Conservation (phyloP, 2,329 filamentous ascomycete species). For the Fusarium mangiferae region DNA sequence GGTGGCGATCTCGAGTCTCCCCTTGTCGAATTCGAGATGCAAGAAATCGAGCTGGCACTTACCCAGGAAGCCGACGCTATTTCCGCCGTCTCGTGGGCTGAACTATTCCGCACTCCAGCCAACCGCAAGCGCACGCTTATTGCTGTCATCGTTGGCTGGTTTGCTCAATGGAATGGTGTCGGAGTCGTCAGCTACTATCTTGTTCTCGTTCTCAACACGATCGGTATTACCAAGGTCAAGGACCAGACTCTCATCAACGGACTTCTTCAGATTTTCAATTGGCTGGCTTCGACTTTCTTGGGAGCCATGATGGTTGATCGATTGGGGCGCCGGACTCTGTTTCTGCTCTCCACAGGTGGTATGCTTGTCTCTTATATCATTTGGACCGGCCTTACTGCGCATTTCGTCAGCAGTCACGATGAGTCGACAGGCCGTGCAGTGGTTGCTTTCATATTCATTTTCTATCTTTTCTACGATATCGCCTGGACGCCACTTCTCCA, state of each 20-base stretch:
- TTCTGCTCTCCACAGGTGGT: slow-evolving; percentile 50
- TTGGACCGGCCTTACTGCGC: slow-evolving; percentile 44
- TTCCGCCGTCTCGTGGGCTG: slow-evolving; percentile 50
- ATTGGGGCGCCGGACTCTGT: slow-evolving; percentile 53
- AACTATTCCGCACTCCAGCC: slow-evolving; percentile 51
- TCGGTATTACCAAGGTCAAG: slow-evolving; percentile 52
- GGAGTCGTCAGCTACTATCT: slow-evolving; percentile 48
- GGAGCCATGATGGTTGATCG: slow-evolving; percentile 54
- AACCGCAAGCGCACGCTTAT: slow-evolving; percentile 42
- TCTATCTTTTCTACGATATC: slow-evolving; percentile 51
- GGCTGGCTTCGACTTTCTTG: slow-evolving; percentile 49
- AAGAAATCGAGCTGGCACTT: slow-evolving; percentile 53
- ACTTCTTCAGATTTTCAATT: slow-evolving; percentile 50
- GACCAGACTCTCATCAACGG: slow-evolving; percentile 46
- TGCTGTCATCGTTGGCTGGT: slow-evolving; percentile 29
- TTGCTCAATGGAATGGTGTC: slow-evolving; percentile 34
- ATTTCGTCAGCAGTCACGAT: slow-evolving; percentile 23
- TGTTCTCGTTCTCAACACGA: slow-evolving; percentile 50
- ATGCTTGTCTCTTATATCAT: slow-evolving; percentile 51
- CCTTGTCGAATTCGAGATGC: slow-evolving; percentile 54
- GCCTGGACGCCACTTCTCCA: slow-evolving; percentile 49
- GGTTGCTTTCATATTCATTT: slow-evolving; percentile 54
- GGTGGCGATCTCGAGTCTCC: slow-evolving; percentile 53
- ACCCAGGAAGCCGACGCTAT: slow-evolving; percentile 44
- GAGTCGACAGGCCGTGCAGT: slow-evolving; percentile 43